Base-by-base conservation (phyloP, 306 rosid species). In the Sphenostylis stenocarpa region DNA sequence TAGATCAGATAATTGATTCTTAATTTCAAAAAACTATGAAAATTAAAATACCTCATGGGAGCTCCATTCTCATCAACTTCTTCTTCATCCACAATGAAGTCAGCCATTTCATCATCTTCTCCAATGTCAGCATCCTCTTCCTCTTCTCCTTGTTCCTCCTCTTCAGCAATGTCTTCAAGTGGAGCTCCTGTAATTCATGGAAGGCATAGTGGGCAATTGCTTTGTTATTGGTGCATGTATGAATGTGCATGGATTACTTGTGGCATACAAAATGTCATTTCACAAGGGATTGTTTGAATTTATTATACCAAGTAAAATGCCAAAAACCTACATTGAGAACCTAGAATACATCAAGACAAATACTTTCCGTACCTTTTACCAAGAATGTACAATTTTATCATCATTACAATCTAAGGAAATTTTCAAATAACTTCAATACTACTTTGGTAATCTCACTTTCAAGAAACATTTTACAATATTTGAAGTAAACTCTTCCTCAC, bases 91-190 rank as follows among this genome's bases (percentile, higher is more conserved):
- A 92, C 98, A 41, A 95, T 95, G 77, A 95, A 95, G 86, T 92
- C 98, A 0, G 95, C 98, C 98, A 95, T 95, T 80, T 94, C 98
- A 87, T 95, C 98, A 76, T 91, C 98, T 43, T 93, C 98, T 71
- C 92, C 98, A 56, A 93, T 88, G 84, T 90, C 97, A 21, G 83
- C 98, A 66, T 92, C 98, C 57, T 90, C 96, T 85, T 94, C 98
- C 57, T 93, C 97, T 81, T 92, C 98, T 28, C 80, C 89, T 36
- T 82, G 96, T 76, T 95, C 99, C 88, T 91, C 97, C 84, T 92
- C 99, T 84, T 95, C 99, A 17, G 77, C 97, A 76, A 92, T 86
- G 69, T 92, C 99, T 81, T 95, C 99, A 80, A 88, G 89, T 56
- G 92, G 88, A 81, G 96, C 83, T 71, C 90, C 97, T 90, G 73